phyloP scores from a whole-genome alignment of 164 flowering plant species.

The Vitis riparia region DNA sequence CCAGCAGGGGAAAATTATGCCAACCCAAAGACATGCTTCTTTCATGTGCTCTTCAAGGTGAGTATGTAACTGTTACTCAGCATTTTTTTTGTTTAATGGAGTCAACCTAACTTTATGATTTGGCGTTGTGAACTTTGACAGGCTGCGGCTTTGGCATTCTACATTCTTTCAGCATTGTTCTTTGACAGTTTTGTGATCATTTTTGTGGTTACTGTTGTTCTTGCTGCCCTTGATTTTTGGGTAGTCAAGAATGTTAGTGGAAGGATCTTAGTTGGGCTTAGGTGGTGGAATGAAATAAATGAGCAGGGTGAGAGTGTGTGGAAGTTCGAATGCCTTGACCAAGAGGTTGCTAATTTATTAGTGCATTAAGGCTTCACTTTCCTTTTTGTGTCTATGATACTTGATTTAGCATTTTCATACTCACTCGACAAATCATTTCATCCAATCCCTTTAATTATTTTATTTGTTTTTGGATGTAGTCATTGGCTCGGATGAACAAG shows the following conservation, averaged over 20 bases:
- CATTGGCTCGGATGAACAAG: conserved; percentile 94
- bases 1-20: conserved; percentile 77
- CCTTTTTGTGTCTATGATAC: not conserved
- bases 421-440: too few species aligned
- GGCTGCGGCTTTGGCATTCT: conserved; percentile 89
- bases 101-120: too few species aligned
- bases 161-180: conserved; percentile 88
- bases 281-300: conserved; percentile 99
- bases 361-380: not conserved
- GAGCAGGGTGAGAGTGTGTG: conserved; percentile 93
- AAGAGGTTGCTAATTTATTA: conserved; percentile 53
- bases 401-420: too few species aligned
- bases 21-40: conserved; percentile 88
- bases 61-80: conserved; percentile 7
- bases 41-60: conserved; percentile 95
- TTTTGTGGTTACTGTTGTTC: conserved; percentile 90
- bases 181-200: conserved; percentile 81
- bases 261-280: conserved; percentile 86
- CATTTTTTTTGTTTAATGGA: not conserved
- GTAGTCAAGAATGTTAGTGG: conserved; percentile 98
- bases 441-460: conserved; percentile 11
- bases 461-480: conserved; percentile 37
- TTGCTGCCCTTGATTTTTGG: conserved; percentile 97
- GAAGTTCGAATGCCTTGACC: conserved; percentile 94
- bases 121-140: conserved; percentile 20